Conservation (phyloP, 2,329 filamentous ascomycete genomes). For the Aureobasidium sp. region DNA sequence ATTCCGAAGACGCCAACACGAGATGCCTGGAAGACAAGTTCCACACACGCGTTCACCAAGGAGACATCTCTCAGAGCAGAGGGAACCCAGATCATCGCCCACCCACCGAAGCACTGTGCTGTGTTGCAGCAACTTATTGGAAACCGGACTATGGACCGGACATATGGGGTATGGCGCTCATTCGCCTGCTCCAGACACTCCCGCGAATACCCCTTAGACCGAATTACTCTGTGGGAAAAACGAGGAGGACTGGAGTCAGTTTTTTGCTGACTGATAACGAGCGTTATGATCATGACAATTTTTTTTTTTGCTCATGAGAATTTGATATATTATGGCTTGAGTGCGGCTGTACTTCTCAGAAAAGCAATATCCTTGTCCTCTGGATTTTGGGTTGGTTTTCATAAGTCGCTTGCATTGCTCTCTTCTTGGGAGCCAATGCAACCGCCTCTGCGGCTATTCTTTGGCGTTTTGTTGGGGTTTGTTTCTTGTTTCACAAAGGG, state of each 20-base stretch:
- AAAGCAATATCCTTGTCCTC: constrained; percentile 24
- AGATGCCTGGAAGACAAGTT: constrained; percentile 2
- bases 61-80: neutral
- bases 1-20: neutral
- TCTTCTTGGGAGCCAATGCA: neutral
- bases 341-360: constrained; percentile 13
- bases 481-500: neutral
- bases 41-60: neutral
- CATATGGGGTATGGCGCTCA: constrained; percentile 19
- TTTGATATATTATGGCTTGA: constrained; percentile 21
- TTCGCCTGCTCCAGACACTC: constrained; percentile 13
- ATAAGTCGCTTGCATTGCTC: constrained; percentile 2
- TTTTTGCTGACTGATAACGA: constrained; percentile 11
- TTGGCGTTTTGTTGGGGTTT: constrained; percentile 8
- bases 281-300: neutral
- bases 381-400: constrained; percentile 26
- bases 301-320: neutral
- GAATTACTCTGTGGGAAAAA: constrained; percentile 13
- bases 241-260: constrained; percentile 7
- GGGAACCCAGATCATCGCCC: constrained; percentile 1
- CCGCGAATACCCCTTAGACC: constrained; percentile 12
- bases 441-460: constrained; percentile 12
- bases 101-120: constrained; percentile 8
- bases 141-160: constrained; percentile 10
- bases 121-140: constrained; percentile 5